Percentiles rank a stretch among this genome's conserved stretches.
Conservation (phyloP, 2,329 filamentous ascomycete species). For the Pseudocercospora eumusae region DNA sequence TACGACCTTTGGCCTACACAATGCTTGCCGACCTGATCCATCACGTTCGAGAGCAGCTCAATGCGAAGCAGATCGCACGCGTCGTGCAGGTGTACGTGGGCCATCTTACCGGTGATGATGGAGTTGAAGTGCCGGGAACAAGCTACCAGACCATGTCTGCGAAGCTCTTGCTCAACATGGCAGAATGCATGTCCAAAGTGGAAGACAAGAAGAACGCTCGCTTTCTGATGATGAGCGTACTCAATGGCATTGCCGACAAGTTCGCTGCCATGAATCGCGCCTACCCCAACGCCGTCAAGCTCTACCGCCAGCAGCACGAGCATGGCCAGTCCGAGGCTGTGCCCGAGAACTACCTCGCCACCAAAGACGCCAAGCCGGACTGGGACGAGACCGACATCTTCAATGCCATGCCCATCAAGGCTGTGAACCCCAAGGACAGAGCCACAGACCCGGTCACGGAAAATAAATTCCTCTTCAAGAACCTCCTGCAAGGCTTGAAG, state of each 20-base stretch:
- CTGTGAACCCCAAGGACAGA: slow-evolving; percentile 83
- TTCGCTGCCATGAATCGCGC: slow-evolving; percentile 98
- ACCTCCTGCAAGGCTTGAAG: slow-evolving; percentile 91
- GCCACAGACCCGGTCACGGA: slow-evolving; percentile 88
- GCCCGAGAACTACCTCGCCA: slow-evolving; percentile 77
- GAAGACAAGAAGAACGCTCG: slow-evolving; percentile 91
- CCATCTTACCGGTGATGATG: slow-evolving; percentile 88
- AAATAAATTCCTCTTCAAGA: slow-evolving; percentile 98
- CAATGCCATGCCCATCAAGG: slow-evolving; percentile 92
- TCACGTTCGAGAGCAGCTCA: slow-evolving; percentile 87
- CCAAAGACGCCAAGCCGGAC: slow-evolving; percentile 77
- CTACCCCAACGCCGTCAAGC: slow-evolving; percentile 90
- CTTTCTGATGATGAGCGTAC: slow-evolving; percentile 93
- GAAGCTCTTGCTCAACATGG: slow-evolving; percentile 95
- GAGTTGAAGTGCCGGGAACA: slow-evolving; percentile 67
- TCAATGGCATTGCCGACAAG: slow-evolving; percentile 97
- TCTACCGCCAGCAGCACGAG: slow-evolving; percentile 74
- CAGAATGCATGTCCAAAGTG: slow-evolving; percentile 92
- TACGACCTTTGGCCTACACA: slow-evolving; percentile 92
- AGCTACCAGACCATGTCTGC: slow-evolving; percentile 99
- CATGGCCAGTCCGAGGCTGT: slow-evolving; percentile 42
- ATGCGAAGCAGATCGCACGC: slow-evolving; percentile 86
- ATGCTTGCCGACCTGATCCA: slow-evolving; percentile 98
- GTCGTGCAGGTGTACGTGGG: slow-evolving; percentile 97
- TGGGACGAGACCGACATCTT: slow-evolving; percentile 99